Evolutionary conservation across 371 early-diverging fungal genomes (phyloP), one percentile per base, ranked within the genome.

Genomic region (Mortierella sp.): DNA sequence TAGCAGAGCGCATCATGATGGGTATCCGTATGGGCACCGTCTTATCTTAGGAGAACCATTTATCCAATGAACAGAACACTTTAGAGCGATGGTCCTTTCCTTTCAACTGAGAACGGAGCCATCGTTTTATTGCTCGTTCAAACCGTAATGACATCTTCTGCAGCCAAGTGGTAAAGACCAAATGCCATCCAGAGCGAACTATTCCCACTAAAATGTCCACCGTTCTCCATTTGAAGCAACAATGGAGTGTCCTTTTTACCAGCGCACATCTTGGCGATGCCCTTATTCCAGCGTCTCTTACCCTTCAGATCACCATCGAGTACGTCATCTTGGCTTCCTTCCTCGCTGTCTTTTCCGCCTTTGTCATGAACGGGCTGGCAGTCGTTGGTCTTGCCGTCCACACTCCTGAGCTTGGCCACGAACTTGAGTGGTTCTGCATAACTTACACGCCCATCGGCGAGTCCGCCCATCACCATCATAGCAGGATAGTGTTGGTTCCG

Each of bases 1-100:
- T 95, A 80, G 91, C 94, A 0, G 93, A 93, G 63, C 87, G 89
- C 54, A 94, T 96, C 49, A 84, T 84, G 53, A 70, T 90, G 39
- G 87, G 91, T 23, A 89, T 91, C 64, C 86, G 88, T 50, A 82
- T 87, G 58, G 87, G 85, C 24, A 82, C 83, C 7, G 84, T 90
- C 2, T 67, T 90, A 26, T 74, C 76, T 6, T 74, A 65, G 34
- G 42, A 18, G 19, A 7, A 39, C 14, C 14, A 14, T 39, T 10
- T 10, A 39, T 39, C 39, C n/a, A n/a, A n/a, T n/a, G n/a, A n/a
- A n/a, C n/a, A n/a, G n/a, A n/a, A n/a, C n/a, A n/a, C n/a, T n/a
- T n/a, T n/a, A n/a, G n/a, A n/a, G n/a, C n/a, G n/a, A n/a, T n/a
- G n/a, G n/a, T n/a, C n/a, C n/a, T n/a, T n/a, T n/a, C n/a, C n/a